A percentile compares a stretch with the other conserved stretches of the same genome.
These are phyloP conservation scores for Ganoderma boninense DNA, from an alignment of 1,284 basidiomycete species.

Conservation along the genomic window DNA sequence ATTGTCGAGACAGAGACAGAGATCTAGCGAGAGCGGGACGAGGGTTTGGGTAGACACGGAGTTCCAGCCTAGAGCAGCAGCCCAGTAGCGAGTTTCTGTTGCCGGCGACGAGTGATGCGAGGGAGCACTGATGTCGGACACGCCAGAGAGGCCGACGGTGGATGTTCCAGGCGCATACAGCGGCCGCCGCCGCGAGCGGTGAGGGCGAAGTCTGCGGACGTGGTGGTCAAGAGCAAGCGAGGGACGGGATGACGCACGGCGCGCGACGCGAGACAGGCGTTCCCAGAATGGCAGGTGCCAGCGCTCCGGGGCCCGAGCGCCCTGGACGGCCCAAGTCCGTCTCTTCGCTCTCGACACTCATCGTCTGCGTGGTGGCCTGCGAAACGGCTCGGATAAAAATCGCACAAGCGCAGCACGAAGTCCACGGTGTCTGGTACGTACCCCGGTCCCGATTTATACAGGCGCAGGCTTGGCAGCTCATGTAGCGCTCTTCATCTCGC, in stretches of 20 bases:
- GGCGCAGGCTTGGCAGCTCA: too few species aligned
- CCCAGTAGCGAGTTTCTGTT: neutral
- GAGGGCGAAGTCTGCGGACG: too few species aligned
- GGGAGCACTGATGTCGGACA: neutral
- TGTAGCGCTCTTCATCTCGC: too few species aligned
- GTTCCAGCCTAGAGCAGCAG: too few species aligned
- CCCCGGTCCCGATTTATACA: too few species aligned
- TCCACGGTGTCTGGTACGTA: too few species aligned
- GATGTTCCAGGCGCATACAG: neutral
- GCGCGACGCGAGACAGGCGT: neutral
- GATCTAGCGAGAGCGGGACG: neutral
- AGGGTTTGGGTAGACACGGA: neutral
- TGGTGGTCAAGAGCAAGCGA: slow-evolving; percentile 3
- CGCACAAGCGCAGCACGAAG: too few species aligned
- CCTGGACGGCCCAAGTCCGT: too few species aligned
- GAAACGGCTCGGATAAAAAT: too few species aligned
- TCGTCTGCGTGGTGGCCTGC: neutral
- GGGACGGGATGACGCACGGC: neutral
- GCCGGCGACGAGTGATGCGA: too few species aligned
- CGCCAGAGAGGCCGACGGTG: neutral
- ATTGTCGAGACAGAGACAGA: neutral
- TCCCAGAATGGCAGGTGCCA: neutral
- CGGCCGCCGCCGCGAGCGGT: neutral
- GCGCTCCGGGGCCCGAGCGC: neutral
- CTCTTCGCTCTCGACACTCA: neutral